phyloP scores from a whole-genome alignment of 768 basidiomycete species.

The Gymnopilus dilepis region DNA sequence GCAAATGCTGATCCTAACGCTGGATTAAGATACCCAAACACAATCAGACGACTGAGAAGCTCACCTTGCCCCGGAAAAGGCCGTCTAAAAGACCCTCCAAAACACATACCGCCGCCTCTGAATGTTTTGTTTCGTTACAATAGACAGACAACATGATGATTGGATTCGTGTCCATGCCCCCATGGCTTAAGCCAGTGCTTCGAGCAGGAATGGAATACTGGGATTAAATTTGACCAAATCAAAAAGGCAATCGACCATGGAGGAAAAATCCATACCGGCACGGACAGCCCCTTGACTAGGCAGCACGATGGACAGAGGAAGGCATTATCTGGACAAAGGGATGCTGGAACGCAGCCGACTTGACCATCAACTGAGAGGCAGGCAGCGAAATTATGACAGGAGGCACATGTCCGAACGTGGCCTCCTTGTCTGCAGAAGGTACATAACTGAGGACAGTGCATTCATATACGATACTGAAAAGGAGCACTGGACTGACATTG shows the following conservation, averaged over 20 bases:
- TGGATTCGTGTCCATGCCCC: not conserved
- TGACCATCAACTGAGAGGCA: too few species aligned
- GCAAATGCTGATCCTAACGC: not conserved
- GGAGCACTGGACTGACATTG: too few species aligned
- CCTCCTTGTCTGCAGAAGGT: too few species aligned
- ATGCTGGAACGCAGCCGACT: too few species aligned
- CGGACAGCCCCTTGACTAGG: not conserved
- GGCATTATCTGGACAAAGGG: too few species aligned
- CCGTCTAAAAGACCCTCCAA: not conserved
- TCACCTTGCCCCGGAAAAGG: not conserved
- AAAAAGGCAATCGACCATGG: not conserved
- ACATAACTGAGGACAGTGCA: too few species aligned
- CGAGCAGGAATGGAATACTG: not conserved
- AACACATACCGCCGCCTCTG: not conserved
- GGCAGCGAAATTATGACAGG: too few species aligned
- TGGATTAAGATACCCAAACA: too few species aligned
- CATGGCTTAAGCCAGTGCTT: not conserved
- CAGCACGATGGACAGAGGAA: not conserved
- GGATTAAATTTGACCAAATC: not conserved
- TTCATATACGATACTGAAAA: too few species aligned
- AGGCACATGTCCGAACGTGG: too few species aligned
- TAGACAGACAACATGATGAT: not conserved
- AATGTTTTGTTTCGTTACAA: not conserved
- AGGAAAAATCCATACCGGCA: not conserved
- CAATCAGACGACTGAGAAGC: not conserved